Base-by-base conservation (phyloP, 2,329 filamentous ascomycete species). In the Cercospora sesami region DNA sequence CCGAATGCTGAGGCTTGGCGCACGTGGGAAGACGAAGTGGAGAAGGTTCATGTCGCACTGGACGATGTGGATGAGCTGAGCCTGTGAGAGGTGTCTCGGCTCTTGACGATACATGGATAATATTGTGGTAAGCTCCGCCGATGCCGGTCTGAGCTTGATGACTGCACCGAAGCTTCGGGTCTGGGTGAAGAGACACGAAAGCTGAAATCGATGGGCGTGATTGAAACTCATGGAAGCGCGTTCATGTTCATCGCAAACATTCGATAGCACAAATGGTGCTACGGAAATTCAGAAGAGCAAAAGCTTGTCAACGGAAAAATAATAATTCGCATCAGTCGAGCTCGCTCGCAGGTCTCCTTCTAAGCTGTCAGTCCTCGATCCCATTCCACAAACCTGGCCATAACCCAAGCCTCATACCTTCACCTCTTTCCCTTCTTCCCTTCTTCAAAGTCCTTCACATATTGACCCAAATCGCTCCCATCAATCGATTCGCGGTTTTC, bases 401-500 rank as follows among this genome's bases (percentile, higher is more conserved):
- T 23, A 16, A 8, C 23, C 26, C 55, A 59, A 59, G 8, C 31
- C 28, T 59, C n/a, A 5, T 5, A 36, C n/a, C 5, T 16, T 26
- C 10, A n/a, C 16, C 7, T 8, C 48, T 7, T 26, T 30, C 14
- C 42, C 28, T 33, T 18, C 7, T 36, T 10, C 8, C n/a, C n/a
- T n/a, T n/a, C n/a, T n/a, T n/a, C 23, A 21, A n/a, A 14, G 12
- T 4, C 55, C 28, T 9, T 42, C 18, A 64, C 62, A 64, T 64
- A 10, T 53, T 53, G 14, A 21, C 28, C 62, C 62, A 64, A 30
- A 31, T 21, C 12, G 26, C 21, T 10, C 81, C 80, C 16, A 78
- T 77, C 57, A 85, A 75, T 53, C 82, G 78, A 73, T 85, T 85
- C 51, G 85, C 84, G 71, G 86, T 78, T 69, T 86, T 85, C 16